Evolutionary conservation across 257 asterid genomes (phyloP), one percentile per base, ranked within the genome.

Genomic region (Solanum lycopersicoides): DNA sequence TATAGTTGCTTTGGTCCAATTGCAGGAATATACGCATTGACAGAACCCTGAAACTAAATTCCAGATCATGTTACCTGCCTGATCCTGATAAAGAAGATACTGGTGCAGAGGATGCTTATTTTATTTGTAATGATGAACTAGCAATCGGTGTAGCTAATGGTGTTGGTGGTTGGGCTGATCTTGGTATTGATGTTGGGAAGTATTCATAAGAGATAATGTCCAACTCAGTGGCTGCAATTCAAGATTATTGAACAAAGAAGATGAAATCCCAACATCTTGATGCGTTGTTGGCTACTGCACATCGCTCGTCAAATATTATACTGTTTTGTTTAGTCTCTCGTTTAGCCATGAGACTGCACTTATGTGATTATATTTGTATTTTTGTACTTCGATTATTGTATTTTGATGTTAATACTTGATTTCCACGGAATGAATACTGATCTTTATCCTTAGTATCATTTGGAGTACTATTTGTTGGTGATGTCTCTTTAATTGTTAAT

Each of bases 121-220:
- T 96, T 91, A 95, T 96, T 37, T 96, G 99, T 83, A 86, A 90
- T 21, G 95, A 94, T 72, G 92, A 94, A 87, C 96, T 94, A 84
- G 98, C 98, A 87, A 92, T 94, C 66, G 99, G 99, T 88, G 99
- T 97, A 69, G 99, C 99, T 84, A 99, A 97, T 92, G 99, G 98
- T 69, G 99, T 95, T 8, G 99, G 99, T 84, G 99, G 99, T 68
- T 97, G 98, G 99, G 98, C 98, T 20, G 98, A 93, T 91, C 88
- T 91, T 83, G 99, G 99, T 73, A 92, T 95, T 83, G 93, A 95
- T 90, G 93, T 98, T 7, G 98, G 99, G 74, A 88, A 65, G 80
- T 97, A 97, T 89, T 95, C 98, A 44, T 96, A 98, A 35, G 98
- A 97, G 89, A 98, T 97, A 82, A 97, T 97, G 98, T 90, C 94